Conservation (phyloP, 2,329 filamentous ascomycete species). For the Ascochyta rabiei region DNA sequence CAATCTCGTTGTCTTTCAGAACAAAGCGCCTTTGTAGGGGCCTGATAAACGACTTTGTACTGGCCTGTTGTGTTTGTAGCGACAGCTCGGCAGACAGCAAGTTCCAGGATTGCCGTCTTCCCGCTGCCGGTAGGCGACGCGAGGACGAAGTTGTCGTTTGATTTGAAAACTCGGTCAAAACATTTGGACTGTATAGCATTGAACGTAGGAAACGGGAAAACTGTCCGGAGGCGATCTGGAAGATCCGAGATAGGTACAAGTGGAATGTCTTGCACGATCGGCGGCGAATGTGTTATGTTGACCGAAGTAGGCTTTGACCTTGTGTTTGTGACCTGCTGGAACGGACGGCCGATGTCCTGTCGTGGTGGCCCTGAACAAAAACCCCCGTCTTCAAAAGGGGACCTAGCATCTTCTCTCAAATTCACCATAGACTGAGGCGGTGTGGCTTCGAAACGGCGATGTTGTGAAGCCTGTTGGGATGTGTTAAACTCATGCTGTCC, state of each 20-base stretch:
- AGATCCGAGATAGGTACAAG: conserved; percentile 65
- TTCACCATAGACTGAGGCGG: background rate
- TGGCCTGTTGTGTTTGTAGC: conserved; percentile 61
- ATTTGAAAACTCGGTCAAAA: conserved; percentile 69
- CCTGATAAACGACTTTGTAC: conserved; percentile 85
- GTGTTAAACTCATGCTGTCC: conserved; percentile 1
- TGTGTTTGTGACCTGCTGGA: background rate
- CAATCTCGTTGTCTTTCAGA: conserved; percentile 78
- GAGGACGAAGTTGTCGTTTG: conserved; percentile 77
- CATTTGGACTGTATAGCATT: conserved; percentile 85
- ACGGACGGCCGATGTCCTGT: background rate
- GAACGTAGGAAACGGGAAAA: conserved; percentile 77
- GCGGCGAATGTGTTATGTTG: conserved; percentile 15
- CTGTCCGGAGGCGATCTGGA: conserved; percentile 69
- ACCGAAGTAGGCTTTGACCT: background rate
- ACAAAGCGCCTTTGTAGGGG: conserved; percentile 83
- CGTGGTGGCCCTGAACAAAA: background rate
- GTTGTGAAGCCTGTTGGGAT: background rate
- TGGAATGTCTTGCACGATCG: conserved; percentile 63
- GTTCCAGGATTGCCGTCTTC: conserved; percentile 80
- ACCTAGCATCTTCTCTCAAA: background rate
- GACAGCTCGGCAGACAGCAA: conserved; percentile 78
- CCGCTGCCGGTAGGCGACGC: conserved; percentile 85
- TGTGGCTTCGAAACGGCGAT: background rate
- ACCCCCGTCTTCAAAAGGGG: background rate